These are phyloP conservation scores for Cubamyces lactineus DNA, from an alignment of 768 basidiomycete species.

Conservation along the genomic window DNA sequence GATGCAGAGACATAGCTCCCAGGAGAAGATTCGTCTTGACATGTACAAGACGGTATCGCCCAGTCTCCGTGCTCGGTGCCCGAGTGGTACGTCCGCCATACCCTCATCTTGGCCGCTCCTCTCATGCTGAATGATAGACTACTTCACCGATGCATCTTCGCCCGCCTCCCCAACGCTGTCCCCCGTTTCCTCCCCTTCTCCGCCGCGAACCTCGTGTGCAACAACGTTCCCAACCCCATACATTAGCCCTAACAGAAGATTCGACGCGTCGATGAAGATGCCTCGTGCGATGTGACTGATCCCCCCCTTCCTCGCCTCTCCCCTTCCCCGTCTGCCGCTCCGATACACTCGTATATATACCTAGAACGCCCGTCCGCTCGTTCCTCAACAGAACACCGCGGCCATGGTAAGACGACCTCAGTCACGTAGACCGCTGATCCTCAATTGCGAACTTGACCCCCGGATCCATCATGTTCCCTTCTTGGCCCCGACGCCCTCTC, in stretches of 20 bases:
- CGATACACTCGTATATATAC: too few relatives aligned
- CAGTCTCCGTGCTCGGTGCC: background rate
- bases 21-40: background rate
- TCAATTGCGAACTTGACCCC: too few relatives aligned
- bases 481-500: too few relatives aligned
- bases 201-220: background rate
- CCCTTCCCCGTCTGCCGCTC: too few relatives aligned
- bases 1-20: background rate
- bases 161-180: background rate
- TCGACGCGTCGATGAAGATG: background rate
- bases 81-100: background rate
- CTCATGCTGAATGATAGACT: background rate
- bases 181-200: background rate
- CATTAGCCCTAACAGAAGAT: background rate
- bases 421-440: background rate
- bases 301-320: too few relatives aligned
- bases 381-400: background rate
- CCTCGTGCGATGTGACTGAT: background rate
- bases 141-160: background rate
- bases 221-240: background rate
- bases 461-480: too few relatives aligned
- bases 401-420: background rate
- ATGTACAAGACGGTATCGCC: background rate
- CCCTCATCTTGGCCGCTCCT: background rate
- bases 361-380: too few relatives aligned